These are phyloP conservation scores for Paramecium pentaurelia DNA, from an alignment of 73 alveolate genomes.

Conservation along the genomic window DNA sequence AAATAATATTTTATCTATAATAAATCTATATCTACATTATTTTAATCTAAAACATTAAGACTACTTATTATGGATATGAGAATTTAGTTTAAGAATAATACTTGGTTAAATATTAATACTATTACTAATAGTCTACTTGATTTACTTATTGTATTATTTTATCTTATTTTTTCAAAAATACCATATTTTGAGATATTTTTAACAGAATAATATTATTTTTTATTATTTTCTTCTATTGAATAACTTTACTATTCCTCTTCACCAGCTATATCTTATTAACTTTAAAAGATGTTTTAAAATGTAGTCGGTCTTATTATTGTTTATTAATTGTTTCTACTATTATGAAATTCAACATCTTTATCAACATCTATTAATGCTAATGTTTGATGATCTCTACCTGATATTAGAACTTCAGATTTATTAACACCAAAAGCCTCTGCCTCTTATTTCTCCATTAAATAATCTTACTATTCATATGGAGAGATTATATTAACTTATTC, in stretches of 20 bases:
- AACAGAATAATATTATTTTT: neutral
- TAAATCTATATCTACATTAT: neutral
- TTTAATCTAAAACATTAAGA: neutral
- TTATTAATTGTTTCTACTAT: neutral
- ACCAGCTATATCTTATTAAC: neutral
- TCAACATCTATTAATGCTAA: neutral
- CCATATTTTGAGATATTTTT: neutral
- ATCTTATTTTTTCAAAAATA: neutral
- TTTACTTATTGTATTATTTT: neutral
- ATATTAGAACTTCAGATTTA: neutral
- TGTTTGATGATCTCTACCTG: neutral
- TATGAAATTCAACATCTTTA: neutral
- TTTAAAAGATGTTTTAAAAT: neutral
- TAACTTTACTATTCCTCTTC: neutral
- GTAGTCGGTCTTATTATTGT: neutral
- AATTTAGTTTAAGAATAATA: neutral
- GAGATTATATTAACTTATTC: neutral
- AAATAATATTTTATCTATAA: conserved; percentile 20
- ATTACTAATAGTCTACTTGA: neutral
- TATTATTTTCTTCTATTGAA: neutral
- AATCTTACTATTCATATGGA: neutral
- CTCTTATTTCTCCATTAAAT: neutral
- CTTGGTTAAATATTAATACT: neutral
- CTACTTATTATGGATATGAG: neutral
- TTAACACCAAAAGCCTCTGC: neutral